These are phyloP conservation scores for Botrytis sinoallii DNA, from an alignment of 2,329 filamentous ascomycete genomes.

Conservation along the genomic window DNA sequence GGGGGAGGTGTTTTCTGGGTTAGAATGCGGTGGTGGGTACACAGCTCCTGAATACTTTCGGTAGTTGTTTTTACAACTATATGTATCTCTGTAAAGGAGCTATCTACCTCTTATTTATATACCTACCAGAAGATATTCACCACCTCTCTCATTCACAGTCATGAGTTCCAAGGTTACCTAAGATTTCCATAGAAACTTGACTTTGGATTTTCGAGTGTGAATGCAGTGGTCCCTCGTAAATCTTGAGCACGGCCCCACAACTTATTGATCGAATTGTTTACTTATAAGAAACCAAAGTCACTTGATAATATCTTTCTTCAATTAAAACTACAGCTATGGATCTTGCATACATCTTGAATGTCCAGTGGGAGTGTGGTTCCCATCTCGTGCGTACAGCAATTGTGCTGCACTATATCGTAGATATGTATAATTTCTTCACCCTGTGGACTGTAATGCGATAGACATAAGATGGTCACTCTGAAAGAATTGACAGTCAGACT, in stretches of 20 bases:
- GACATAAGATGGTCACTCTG: not conserved
- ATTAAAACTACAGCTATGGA: not conserved
- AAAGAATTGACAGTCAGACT: not conserved
- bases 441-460: not conserved
- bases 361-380: not conserved
- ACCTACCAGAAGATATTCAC: not conserved
- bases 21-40: too few relatives aligned
- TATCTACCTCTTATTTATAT: not conserved
- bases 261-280: not conserved
- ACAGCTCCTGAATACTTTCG: not conserved
- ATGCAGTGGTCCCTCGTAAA: too few relatives aligned
- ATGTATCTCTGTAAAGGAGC: not conserved
- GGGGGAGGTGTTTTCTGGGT: fast-evolving
- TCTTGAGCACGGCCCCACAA: not conserved
- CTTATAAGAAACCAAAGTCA: not conserved
- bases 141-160: too few relatives aligned
- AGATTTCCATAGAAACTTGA: too few relatives aligned
- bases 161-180: too few relatives aligned
- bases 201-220: too few relatives aligned
- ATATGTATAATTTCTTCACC: not conserved
- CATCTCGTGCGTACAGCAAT: not conserved
- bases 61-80: fast-evolving
- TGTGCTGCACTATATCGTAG: not conserved
- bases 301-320: too few relatives aligned
- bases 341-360: not conserved